A percentile compares a stretch with the other conserved stretches of the same genome.
Conservation (phyloP, 176 grass and related monocot genomes). For the Pharus latifolius region DNA sequence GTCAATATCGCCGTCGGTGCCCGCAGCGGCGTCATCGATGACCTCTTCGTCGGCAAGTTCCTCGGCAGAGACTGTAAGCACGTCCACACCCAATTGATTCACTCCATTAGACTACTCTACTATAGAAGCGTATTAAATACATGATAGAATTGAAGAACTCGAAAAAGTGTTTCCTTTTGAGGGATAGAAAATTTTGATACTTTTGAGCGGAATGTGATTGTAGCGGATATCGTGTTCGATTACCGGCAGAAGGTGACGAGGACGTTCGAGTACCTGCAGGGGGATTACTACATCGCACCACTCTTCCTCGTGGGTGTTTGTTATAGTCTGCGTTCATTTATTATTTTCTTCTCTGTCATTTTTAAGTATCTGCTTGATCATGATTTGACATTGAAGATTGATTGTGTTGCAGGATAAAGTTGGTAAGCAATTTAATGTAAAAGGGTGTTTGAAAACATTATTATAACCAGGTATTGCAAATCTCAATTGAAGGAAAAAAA, state of each 20-base stretch:
- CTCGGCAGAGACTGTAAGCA: constrained; percentile 70
- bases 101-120: too few relatives aligned
- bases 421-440: constrained; percentile 64
- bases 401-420: constrained; percentile 81
- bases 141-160: not conserved
- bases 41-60: constrained; percentile 81
- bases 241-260: constrained; percentile 89
- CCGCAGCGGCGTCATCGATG: constrained; percentile 53
- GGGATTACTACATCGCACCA: constrained; percentile 90
- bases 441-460: not conserved
- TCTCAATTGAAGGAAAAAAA: not conserved
- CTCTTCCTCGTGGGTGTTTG: constrained; percentile 66
- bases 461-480: constrained; percentile 27
- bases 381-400: constrained; percentile 28
- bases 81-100: not conserved
- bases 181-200: not conserved
- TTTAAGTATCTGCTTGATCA: constrained; percentile 2
- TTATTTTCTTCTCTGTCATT: not conserved
- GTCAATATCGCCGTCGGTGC: constrained; percentile 79
- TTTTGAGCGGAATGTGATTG: constrained; percentile 14
- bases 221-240: constrained; percentile 92
- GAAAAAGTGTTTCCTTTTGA: not conserved
- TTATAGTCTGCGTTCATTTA: not conserved
- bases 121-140: not conserved
- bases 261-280: constrained; percentile 78